Evolutionary conservation across 805 yeast species (phyloP).

Genomic region (Nakazawaea populi): DNA sequence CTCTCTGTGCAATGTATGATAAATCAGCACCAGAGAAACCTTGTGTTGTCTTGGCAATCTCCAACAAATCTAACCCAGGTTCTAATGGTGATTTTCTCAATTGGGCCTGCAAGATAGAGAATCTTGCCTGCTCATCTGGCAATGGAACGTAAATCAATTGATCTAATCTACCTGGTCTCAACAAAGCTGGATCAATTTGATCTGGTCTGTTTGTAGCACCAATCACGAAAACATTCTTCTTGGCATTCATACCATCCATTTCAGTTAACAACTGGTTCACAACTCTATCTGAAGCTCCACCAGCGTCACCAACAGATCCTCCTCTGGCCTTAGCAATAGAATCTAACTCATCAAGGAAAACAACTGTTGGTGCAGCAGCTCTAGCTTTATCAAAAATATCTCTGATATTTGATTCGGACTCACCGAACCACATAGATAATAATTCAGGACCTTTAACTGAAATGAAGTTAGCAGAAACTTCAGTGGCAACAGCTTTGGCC

Average conservation of each 20-base stretch:
- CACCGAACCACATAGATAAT: constrained; percentile 99
- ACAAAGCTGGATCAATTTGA: constrained; percentile 96
- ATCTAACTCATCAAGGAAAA: constrained; percentile 95
- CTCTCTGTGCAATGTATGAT: constrained; percentile 94
- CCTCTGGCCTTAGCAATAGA: constrained; percentile 98
- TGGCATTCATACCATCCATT: constrained; percentile 99
- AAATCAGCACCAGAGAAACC: constrained; percentile 99
- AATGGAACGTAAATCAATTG: constrained; percentile 97
- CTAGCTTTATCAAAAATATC: constrained; percentile 98
- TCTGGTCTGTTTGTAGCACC: constrained; percentile 99
- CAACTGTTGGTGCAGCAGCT: constrained; percentile 99
- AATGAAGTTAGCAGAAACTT: constrained; percentile 96
- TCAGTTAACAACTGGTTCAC: constrained; percentile 94
- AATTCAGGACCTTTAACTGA: constrained; percentile 96
- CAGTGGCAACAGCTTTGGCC: constrained; percentile 99
- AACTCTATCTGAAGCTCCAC: constrained; percentile 95
- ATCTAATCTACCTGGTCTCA: constrained; percentile 98
- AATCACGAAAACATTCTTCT: constrained; percentile 96
- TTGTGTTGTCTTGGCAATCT: constrained; percentile 89
- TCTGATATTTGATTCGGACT: constrained; percentile 94
- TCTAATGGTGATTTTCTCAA: constrained; percentile 97
- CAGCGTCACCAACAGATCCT: constrained; percentile 85
- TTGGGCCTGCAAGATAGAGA: constrained; percentile 91
- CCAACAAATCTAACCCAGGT: constrained; percentile 85
- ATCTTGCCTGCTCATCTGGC: constrained; percentile 93